Evolutionary conservation across 805 yeast genomes (phyloP), one percentile per base, ranked within the genome.

Genomic region (Ogataea allantospora): DNA sequence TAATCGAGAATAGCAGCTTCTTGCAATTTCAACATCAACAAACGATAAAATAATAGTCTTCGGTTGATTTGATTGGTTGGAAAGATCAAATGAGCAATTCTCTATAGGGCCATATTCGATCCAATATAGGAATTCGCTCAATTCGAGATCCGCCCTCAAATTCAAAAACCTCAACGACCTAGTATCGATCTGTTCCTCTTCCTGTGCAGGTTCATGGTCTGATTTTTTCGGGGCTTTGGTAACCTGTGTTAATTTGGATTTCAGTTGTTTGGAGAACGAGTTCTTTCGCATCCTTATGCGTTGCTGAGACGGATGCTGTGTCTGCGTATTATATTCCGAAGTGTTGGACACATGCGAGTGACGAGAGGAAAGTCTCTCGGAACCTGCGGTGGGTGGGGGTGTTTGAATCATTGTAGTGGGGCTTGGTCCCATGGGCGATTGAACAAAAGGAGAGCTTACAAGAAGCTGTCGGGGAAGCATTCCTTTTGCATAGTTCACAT

Each of bases 81-180:
- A n/a, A 2, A 54, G 53, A 12, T 55, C 60, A 40, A 75, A 54
- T 38, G 70, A 68, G 43, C 78, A 68, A 48, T 74, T 75, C 55
- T 82, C 88, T 23, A 82, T 68, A 1, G 86, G 83, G 3, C 84
- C 86, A 53, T 55, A 68, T 28, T 73, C 74, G 7, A 80, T 66
- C 21, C 63, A 57, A 30, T 75, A 68, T 28, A 77, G 55, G 8
- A 58, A 34, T 4, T 54, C 52, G 11, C 42, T 43, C 9, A 53
- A 34, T 22, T 41, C 32, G 6, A 54, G 36, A 30, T 49, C 44
- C 10, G 42, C 17, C 2, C 46, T 40, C 7, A 58, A 25, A 28
- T 57, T 52, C 12, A 17, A 4, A 15, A 58, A 43, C 29, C 42
- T 43, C 16, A 58, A 32, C 5, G 57, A 42, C 33, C 62, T 46